Conservation (phyloP, 129 eudicot genomes). For the Oenanthe sinensis region DNA sequence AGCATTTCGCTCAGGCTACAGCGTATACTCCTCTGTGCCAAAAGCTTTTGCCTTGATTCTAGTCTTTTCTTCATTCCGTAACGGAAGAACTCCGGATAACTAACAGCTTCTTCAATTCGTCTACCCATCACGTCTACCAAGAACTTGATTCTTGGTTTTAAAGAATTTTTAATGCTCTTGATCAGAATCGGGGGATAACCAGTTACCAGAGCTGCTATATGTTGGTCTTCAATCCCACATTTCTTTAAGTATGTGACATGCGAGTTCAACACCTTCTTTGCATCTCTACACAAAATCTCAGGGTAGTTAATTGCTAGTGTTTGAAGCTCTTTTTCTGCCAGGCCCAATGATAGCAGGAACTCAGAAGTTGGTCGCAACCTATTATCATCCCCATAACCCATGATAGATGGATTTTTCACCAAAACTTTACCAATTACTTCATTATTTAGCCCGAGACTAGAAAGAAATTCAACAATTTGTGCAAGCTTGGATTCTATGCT, state of each 20-base stretch:
- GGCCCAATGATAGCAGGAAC: slow-evolving; percentile 59
- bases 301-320: slow-evolving; percentile 63
- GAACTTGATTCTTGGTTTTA: slow-evolving; percentile 81
- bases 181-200: slow-evolving; percentile 82
- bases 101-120: slow-evolving; percentile 57
- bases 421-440: slow-evolving; percentile 73
- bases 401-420: slow-evolving; percentile 71
- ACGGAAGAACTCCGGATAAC: slow-evolving; percentile 74
- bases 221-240: slow-evolving; percentile 54
- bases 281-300: slow-evolving; percentile 85
- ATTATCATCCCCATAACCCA: slow-evolving; percentile 88
- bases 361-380: slow-evolving; percentile 76
- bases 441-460: slow-evolving; percentile 53
- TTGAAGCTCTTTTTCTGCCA: slow-evolving; percentile 60
- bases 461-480: slow-evolving; percentile 68
- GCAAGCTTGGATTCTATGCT: slow-evolving; percentile 84
- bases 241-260: slow-evolving; percentile 49
- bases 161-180: slow-evolving; percentile 71
- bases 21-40: slow-evolving; percentile 45
- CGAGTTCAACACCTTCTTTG: slow-evolving; percentile 57
- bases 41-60: slow-evolving; percentile 64
- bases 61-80: slow-evolving; percentile 81
- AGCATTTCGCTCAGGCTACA: slow-evolving; percentile 95
- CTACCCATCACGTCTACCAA: slow-evolving; percentile 81
- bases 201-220: slow-evolving; percentile 61